Percentiles rank a stretch among this genome's conserved stretches.
These are phyloP conservation scores for Quercus berberidifolia DNA, from an alignment of 306 rosid species.

Conservation along the genomic window DNA sequence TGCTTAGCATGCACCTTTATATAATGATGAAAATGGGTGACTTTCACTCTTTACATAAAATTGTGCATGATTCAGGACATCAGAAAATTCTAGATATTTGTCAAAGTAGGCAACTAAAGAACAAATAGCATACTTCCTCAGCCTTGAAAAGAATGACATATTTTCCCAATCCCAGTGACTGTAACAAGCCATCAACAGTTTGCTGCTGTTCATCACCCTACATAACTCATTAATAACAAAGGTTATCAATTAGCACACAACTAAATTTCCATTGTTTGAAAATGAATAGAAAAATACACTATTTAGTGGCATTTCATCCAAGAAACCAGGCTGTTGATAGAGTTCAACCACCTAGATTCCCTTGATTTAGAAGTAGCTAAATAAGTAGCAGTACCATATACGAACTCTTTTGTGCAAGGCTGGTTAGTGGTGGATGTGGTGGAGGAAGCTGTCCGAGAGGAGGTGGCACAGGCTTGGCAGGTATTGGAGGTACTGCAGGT, in stretches of 20 bases:
- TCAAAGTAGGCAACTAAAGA: constrained; percentile 10
- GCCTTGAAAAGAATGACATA: constrained; percentile 83
- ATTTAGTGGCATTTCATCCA: background rate
- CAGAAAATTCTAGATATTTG: constrained; percentile 4
- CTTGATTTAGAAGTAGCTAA: background rate
- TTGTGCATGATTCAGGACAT: background rate
- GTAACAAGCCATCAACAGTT: constrained; percentile 79
- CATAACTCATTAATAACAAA: constrained; percentile 18
- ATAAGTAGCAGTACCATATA: constrained; percentile 47
- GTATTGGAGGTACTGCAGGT: constrained; percentile 49
- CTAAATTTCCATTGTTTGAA: background rate
- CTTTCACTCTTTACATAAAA: no score
- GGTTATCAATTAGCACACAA: background rate
- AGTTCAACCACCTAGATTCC: background rate
- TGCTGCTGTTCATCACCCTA: constrained; percentile 68
- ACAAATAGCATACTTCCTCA: constrained; percentile 75
- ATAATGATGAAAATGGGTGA: no score
- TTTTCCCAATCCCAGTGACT: constrained; percentile 75
- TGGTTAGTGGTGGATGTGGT: constrained; percentile 53
- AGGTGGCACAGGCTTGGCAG: constrained; percentile 55
- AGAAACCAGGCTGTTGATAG: background rate
- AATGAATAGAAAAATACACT: background rate
- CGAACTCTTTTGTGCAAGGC: constrained; percentile 47
- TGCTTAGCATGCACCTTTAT: no score
- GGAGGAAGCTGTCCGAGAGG: constrained; percentile 63